phyloP scores from a whole-genome alignment of 768 basidiomycete genomes.

The Galerina marginata region DNA sequence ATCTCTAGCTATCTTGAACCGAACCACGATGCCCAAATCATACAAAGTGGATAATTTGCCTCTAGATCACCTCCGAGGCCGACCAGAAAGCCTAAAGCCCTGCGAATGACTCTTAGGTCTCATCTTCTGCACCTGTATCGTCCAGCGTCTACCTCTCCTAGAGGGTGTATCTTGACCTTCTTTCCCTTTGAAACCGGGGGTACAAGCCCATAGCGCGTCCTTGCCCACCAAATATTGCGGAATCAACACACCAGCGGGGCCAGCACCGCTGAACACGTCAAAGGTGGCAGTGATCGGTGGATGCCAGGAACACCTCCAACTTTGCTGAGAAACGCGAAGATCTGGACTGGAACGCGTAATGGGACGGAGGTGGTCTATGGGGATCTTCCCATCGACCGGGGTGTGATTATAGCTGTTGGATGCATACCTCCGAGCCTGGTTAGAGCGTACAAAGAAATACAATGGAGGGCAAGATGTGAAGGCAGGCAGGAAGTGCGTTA shows the following conservation, averaged over 20 bases:
- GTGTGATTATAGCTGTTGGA: constrained; percentile 65
- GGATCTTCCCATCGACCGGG: constrained; percentile 66
- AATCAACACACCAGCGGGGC: constrained; percentile 27
- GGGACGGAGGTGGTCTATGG: constrained; percentile 63
- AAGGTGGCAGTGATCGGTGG: constrained; percentile 54
- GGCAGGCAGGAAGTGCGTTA: constrained; percentile 67
- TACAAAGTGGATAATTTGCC: no score
- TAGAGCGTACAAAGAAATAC: constrained; percentile 18
- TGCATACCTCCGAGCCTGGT: constrained; percentile 31
- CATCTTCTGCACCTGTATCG: constrained; percentile 5
- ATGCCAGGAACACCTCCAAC: constrained; percentile 56
- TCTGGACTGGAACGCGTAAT: constrained; percentile 75
- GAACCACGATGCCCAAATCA: no score
- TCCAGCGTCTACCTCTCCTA: constrained; percentile 2
- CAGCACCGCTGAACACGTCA: constrained; percentile 13
- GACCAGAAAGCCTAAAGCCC: neutral
- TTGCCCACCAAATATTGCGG: constrained; percentile 21
- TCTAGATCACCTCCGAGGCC: neutral
- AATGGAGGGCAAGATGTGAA: constrained; percentile 42
- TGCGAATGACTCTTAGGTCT: no score
- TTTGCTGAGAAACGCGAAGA: constrained; percentile 69
- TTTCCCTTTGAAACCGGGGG: neutral
- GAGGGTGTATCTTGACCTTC: neutral
- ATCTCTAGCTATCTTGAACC: no score
- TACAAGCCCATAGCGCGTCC: constrained; percentile 3